Evolutionary conservation across 1,139 yeast genomes (phyloP).

Genomic region (Suhomyces wounanorum): DNA sequence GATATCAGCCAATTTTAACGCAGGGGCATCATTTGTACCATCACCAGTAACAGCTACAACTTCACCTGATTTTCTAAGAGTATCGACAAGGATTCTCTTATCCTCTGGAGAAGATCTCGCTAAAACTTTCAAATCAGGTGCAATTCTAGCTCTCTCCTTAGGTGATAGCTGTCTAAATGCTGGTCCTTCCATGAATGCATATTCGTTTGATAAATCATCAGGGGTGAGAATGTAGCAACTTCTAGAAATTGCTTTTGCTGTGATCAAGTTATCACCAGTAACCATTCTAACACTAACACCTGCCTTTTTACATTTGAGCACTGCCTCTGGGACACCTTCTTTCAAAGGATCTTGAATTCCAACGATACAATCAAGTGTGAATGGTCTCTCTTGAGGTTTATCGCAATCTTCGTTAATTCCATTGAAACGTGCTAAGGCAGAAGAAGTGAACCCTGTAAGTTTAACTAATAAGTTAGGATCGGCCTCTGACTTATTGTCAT

Average conservation of each 20-base stretch:
- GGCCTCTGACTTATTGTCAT: constrained; percentile 40
- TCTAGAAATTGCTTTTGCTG: constrained; percentile 88
- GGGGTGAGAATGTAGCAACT: constrained; percentile 78
- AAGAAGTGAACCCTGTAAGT: constrained; percentile 10
- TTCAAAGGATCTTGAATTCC: constrained; percentile 96
- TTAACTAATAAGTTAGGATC: constrained; percentile 49
- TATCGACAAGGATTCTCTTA: constrained; percentile 80
- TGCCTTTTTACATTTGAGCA: constrained; percentile 78
- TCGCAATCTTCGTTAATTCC: background rate
- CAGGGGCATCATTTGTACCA: constrained; percentile 97
- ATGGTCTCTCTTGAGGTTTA: constrained; percentile 19
- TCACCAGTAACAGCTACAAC: constrained; percentile 99
- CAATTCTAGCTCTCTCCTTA: constrained; percentile 57
- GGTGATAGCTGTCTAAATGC: constrained; percentile 66
- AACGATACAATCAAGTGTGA: constrained; percentile 68
- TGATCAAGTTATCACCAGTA: constrained; percentile 89
- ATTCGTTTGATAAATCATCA: constrained; percentile 52
- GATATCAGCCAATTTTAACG: constrained; percentile 85
- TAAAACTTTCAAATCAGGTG: constrained; percentile 76
- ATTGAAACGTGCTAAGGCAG: constrained; percentile 6
- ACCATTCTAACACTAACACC: constrained; percentile 97
- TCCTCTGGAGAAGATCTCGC: constrained; percentile 98
- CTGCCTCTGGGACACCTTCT: constrained; percentile 88
- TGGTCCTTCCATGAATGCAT: constrained; percentile 91
- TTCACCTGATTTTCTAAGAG: constrained; percentile 79